phyloP scores from a whole-genome alignment of 169 alveolate species.

The Cryptosporidium sp. region DNA sequence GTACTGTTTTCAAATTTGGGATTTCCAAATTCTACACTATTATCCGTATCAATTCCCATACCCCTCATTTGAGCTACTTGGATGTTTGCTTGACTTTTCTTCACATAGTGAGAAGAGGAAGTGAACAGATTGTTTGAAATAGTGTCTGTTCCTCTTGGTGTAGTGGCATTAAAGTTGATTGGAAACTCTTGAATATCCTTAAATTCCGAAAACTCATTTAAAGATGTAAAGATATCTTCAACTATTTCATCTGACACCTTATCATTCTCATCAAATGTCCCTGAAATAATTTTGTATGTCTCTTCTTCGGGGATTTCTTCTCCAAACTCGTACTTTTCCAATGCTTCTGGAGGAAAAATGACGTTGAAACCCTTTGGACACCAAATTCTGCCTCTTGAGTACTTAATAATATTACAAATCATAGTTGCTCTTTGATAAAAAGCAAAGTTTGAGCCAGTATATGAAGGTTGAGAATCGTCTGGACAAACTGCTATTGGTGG shows the following conservation, averaged over 20 bases:
- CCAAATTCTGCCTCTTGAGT: conserved; percentile 63
- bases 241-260: conserved; percentile 5
- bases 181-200: neutral
- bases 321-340: conserved; percentile 73
- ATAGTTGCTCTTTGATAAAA: conserved; percentile 28
- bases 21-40: neutral
- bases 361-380: conserved; percentile 72
- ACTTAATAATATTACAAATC: conserved; percentile 22
- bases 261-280: conserved; percentile 21
- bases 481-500: conserved; percentile 72
- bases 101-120: conserved; percentile 31
- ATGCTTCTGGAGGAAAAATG: conserved; percentile 53
- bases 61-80: conserved; percentile 45
- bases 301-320: conserved; percentile 45
- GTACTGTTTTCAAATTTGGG: neutral
- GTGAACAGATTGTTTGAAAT: conserved; percentile 14
- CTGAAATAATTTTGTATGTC: conserved; percentile 33
- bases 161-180: neutral
- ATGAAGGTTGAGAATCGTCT: conserved; percentile 30
- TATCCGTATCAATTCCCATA: conserved; percentile 10
- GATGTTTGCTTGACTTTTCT: conserved; percentile 59
- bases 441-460: conserved; percentile 34
- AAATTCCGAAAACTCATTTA: neutral
- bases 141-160: neutral
- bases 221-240: neutral